Evolutionary conservation across 345 rosid genomes (phyloP).

Genomic region (Clausena lansium): DNA sequence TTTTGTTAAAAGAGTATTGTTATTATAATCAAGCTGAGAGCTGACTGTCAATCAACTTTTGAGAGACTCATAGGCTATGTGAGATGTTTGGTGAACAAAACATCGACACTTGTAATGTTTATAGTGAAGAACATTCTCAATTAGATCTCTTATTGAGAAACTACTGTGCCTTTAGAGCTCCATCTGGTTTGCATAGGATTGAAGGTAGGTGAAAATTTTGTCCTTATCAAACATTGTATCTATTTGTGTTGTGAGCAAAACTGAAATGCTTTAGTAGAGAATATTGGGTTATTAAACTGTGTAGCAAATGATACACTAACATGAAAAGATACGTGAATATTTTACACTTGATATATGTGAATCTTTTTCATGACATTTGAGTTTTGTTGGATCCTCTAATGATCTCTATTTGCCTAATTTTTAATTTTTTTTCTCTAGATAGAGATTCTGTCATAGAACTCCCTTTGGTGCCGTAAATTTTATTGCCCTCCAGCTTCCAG

Average conservation of each 20-base stretch:
- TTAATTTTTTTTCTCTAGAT: no score
- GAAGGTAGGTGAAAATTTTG: not conserved
- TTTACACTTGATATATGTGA: not conserved
- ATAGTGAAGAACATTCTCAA: not conserved
- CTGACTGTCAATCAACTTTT: not conserved
- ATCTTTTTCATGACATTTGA: not conserved
- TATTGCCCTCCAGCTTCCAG: not conserved
- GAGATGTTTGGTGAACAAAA: not conserved
- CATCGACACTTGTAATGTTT: not conserved
- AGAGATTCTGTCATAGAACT: no score
- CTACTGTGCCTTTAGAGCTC: not conserved
- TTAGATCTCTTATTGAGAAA: not conserved
- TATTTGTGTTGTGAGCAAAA: not conserved
- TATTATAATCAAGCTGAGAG: not conserved
- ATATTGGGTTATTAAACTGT: no score
- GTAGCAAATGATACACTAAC: not conserved
- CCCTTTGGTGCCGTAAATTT: not conserved
- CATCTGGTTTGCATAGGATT: not conserved
- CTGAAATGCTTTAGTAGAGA: not conserved
- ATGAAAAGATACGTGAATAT: not conserved
- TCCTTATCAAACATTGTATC: not conserved
- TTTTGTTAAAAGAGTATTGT: not conserved
- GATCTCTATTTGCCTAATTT: no score
- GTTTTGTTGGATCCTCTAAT: not conserved
- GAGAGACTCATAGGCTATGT: not conserved